Evolutionary conservation across 2,329 filamentous ascomycete species (phyloP), one percentile per base, ranked within the genome.

Genomic region (Seiridium unicorne): DNA sequence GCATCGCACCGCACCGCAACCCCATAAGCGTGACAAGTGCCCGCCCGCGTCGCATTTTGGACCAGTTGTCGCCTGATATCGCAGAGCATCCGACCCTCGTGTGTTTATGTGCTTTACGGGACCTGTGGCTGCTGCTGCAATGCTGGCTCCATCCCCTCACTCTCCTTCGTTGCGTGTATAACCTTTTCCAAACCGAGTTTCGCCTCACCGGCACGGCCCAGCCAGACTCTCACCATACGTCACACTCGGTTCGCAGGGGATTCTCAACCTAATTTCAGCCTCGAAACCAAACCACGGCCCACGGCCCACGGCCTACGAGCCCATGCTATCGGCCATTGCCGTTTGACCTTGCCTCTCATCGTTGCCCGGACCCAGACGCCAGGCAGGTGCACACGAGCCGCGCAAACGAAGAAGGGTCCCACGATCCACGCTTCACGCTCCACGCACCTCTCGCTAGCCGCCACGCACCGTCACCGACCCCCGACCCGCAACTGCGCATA

Each of bases 101-200:
- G 46, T 31, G 46, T 7, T 48, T 48, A 10, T n/a, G 6, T 48
- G n/a, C n/a, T n/a, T 31, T 48, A 2, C 46, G 13, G 3, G 38
- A 42, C 7, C 38, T 42, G 38, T 42, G 46, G 46, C 46, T 31
- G 46, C 46, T 18, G 42, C 55, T 44, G 57, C 51, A 44, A 60
- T 60, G 58, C 58, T 60, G 51, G 51, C 34, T 60, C 42, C 58
- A 36, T 60, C 58, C 36, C 51, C 42, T 59, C 57, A 44, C 46
- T 59, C 51, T 48, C 57, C 7, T 42, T 42, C 38, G 38, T 42
- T 55, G 34, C 7, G 57, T 55, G 57, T 55, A 60, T 51, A 56
- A 57, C 53, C 44, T 38, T 42, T 35, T 44, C 44, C 55, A 13
- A 35, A 35, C 34, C 55, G 58, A 60, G 46, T 47, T 48, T 49